These are phyloP conservation scores for Sporothrix phasma DNA, from an alignment of 2,329 filamentous ascomycete genomes.

Conservation along the genomic window DNA sequence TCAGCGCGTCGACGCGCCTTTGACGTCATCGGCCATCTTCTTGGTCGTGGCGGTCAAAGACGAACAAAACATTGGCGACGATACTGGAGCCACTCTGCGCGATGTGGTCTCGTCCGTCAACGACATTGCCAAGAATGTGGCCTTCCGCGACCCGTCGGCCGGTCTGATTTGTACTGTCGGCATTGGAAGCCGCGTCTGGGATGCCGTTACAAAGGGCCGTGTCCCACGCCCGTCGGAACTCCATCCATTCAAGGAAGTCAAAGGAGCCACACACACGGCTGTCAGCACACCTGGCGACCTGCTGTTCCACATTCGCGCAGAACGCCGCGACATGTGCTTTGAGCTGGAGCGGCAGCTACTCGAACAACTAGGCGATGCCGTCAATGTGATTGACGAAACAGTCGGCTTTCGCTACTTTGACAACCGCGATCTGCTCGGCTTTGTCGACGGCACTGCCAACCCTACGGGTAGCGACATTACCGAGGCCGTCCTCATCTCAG, in stretches of 20 bases:
- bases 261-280: slow-evolving; percentile 40
- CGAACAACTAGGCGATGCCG: slow-evolving; percentile 36
- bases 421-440: slow-evolving; percentile 47
- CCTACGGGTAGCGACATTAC: slow-evolving; percentile 37
- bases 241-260: slow-evolving; percentile 38
- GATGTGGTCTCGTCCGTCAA: slow-evolving; percentile 35
- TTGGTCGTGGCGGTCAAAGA: slow-evolving; percentile 37
- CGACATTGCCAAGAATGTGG: slow-evolving; percentile 42
- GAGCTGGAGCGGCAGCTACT: slow-evolving; percentile 49
- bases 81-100: slow-evolving; percentile 33
- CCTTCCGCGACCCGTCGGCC: slow-evolving; percentile 38
- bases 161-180: slow-evolving; percentile 43
- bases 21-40: slow-evolving; percentile 45
- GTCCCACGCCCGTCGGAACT: slow-evolving; percentile 41
- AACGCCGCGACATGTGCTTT: slow-evolving; percentile 46
- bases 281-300: slow-evolving; percentile 47
- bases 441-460: slow-evolving; percentile 52
- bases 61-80: slow-evolving; percentile 13
- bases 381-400: slow-evolving; percentile 42
- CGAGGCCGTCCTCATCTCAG: slow-evolving; percentile 34
- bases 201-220: slow-evolving; percentile 28
- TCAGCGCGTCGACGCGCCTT: slow-evolving; percentile 39
- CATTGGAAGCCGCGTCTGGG: slow-evolving; percentile 44
- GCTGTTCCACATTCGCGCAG: slow-evolving; percentile 48
- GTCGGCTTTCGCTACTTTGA: slow-evolving; percentile 51